Evolutionary conservation across 2,329 filamentous ascomycete species (phyloP), one percentile per base, ranked within the genome.

Genomic region (Aspergillus sp.): DNA sequence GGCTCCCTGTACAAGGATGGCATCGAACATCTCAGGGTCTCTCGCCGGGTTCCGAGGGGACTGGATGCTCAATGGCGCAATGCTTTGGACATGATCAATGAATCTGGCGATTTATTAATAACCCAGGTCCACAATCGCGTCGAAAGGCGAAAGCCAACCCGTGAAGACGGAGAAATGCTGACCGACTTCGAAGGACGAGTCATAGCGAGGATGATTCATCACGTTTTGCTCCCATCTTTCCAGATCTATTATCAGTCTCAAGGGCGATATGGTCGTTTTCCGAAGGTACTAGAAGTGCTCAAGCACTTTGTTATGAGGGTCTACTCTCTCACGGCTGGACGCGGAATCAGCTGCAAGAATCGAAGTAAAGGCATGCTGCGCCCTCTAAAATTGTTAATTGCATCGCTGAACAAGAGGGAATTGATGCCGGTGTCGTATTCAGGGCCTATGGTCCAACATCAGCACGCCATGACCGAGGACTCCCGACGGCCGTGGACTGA

Each of bases 1-100:
- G 36, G 35, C 2, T 19, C 35, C 4, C 24, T 43, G 14, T 59
- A 59, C 19, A n/a, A n/a, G 8, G 19, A 33, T 6, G 26, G 60
- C 26, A 13, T 43, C 20, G 10, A 24, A 9, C n/a, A n/a, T n/a
- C 6, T n/a, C 35, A n/a, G 7, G 7, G 35, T n/a, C 1, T 17
- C 14, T 38, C 13, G 16, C 16, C 14, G 13, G 17, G 17, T 43
- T 10, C 13, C 40, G 14, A 43, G 40, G 16, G 22, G n/a, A 43
- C 16, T 43, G 11, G n/a, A 30, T 43, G 35, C 10, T n/a, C 16
- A n/a, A 38, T 17, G 14, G 35, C 14, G 35, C 35, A 13, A 38
- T n/a, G 14, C 35, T 38, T 11, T 38, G 14, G 14, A 38, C 11
- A 17, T 2, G 4, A 14, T 38, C 16, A 38, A 38, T 2, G 35